These are phyloP conservation scores for Wickerhamomyces sp. DNA, from an alignment of 1,139 yeast species.

Conservation along the genomic window DNA sequence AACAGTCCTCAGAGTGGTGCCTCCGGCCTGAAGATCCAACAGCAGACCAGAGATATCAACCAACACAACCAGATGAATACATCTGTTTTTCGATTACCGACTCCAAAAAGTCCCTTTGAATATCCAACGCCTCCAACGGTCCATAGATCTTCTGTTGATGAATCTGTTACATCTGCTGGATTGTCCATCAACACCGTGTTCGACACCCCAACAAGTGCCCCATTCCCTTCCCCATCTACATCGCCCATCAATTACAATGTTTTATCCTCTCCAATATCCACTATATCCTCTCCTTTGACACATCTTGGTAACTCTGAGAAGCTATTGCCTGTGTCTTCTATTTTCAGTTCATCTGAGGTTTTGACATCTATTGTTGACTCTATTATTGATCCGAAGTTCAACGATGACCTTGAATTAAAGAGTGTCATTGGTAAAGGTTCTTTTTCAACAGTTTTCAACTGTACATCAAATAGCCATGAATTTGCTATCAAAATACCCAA, in stretches of 20 bases:
- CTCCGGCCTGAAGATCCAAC: neutral
- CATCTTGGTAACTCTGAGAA: neutral
- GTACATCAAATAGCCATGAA: conserved; percentile 3
- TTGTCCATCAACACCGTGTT: too few species aligned
- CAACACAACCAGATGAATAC: too few species aligned
- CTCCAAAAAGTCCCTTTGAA: too few species aligned
- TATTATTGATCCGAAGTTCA: neutral
- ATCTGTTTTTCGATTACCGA: too few species aligned
- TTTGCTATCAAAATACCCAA: conserved; percentile 32
- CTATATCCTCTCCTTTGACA: neutral
- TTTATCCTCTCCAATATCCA: neutral
- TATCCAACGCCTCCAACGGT: too few species aligned
- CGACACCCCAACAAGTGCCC: neutral
- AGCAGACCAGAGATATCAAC: too few species aligned
- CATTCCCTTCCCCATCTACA: neutral
- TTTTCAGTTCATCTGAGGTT: neutral
- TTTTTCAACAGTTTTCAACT: conserved; percentile 25
- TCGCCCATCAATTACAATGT: neutral
- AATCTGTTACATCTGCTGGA: too few species aligned
- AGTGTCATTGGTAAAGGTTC: conserved; percentile 27
- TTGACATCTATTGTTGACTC: neutral
- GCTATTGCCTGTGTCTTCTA: neutral
- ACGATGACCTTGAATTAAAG: neutral
- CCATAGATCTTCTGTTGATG: too few species aligned
- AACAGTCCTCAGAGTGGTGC: neutral